phyloP scores from a whole-genome alignment of 1,284 basidiomycete species.

The Rhodotorula sp. region DNA sequence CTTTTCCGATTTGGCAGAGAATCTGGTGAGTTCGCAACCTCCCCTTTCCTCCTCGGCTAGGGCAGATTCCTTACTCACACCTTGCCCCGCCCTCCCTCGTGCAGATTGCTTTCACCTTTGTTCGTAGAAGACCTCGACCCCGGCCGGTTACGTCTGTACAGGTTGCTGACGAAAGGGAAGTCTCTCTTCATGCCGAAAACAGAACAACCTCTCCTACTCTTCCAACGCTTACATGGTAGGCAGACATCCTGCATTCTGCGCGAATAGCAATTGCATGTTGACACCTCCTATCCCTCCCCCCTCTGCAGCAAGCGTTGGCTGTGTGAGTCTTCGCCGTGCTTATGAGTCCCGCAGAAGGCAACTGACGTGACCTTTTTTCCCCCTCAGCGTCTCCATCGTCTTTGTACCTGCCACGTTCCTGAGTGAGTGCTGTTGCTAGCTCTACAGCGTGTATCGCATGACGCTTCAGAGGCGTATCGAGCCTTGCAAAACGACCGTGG shows the following conservation, averaged over 20 bases:
- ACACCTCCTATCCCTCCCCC: not conserved
- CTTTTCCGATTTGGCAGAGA: slow-evolving; percentile 24
- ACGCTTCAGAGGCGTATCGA: no score
- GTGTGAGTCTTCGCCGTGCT: not conserved
- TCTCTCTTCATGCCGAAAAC: not conserved
- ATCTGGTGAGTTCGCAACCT: not conserved
- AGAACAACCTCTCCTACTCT: slow-evolving; percentile 51
- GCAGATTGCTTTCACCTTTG: slow-evolving; percentile 6
- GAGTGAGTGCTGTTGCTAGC: not conserved
- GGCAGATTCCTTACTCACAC: no score
- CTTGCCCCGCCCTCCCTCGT: no score
- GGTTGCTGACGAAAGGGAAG: no score
- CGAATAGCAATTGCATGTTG: not conserved
- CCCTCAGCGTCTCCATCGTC: slow-evolving; percentile 59
- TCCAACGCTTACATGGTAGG: slow-evolving; percentile 18
- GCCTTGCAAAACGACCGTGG: no score
- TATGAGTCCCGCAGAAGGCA: not conserved
- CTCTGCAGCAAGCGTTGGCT: slow-evolving; percentile 13
- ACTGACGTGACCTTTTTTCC: not conserved
- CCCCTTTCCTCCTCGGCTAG: no score
- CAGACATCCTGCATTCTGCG: not conserved
- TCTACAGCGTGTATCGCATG: no score
- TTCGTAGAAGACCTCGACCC: not conserved
- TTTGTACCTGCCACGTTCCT: slow-evolving; percentile 68
- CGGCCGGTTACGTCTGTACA: not conserved